These are phyloP conservation scores for Pseudocercospora fuligena DNA, from an alignment of 2,329 filamentous ascomycete species.

Conservation along the genomic window DNA sequence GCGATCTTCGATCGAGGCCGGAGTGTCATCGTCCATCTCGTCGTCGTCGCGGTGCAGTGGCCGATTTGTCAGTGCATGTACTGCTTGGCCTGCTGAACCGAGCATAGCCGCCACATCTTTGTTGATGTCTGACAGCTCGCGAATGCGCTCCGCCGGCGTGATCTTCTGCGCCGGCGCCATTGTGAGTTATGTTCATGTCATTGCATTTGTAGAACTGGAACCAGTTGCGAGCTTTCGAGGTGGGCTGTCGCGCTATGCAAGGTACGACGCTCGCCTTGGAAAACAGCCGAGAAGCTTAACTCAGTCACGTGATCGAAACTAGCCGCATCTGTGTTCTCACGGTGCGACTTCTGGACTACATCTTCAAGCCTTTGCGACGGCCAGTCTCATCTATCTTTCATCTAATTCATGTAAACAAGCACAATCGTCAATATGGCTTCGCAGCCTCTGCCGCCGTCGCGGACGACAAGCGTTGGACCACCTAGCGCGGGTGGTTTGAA, in stretches of 20 bases:
- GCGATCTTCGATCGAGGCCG: constrained; percentile 58
- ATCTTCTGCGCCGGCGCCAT: constrained; percentile 44
- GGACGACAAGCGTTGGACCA: constrained; percentile 43
- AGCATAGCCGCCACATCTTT: constrained; percentile 61
- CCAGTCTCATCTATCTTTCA: background rate
- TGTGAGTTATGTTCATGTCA: background rate
- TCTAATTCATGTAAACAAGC: constrained; percentile 22
- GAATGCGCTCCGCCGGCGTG: constrained; percentile 76
- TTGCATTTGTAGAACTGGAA: background rate
- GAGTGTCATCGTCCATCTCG: constrained; percentile 46
- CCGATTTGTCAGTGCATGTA: constrained; percentile 65
- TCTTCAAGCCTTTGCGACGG: background rate
- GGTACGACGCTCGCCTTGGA: background rate
- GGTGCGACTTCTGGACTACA: constrained; percentile 4
- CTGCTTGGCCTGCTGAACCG: constrained; percentile 63
- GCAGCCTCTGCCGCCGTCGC: constrained; percentile 42
- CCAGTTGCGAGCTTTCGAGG: background rate
- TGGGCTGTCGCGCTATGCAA: background rate
- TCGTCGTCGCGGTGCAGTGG: constrained; percentile 37
- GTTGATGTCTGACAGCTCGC: constrained; percentile 80
- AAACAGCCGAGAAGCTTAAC: background rate
- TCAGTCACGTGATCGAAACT: background rate
- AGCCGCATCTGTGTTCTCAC: constrained; percentile 6
- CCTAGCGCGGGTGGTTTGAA: constrained; percentile 46
- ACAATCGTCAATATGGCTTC: constrained; percentile 39